Base-by-base conservation (phyloP, 208 protist genomes). In the Trypanosoma conorhini region DNA sequence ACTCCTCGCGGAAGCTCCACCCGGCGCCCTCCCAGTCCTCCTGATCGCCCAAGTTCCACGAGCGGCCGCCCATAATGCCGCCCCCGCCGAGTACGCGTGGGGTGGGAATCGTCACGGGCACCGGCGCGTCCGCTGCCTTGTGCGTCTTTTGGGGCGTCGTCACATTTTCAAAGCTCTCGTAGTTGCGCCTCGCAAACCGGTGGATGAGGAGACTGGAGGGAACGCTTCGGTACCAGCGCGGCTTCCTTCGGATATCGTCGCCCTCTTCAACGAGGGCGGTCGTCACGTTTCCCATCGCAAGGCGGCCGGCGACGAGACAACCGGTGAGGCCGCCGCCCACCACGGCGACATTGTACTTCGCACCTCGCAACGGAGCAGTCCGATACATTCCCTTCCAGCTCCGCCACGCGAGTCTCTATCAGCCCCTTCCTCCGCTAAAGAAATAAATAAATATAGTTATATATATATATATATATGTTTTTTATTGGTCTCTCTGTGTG, bases 21-120 rank as follows among this genome's bases (percentile, higher is more conserved):
- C 86, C 80, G 4, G 63, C 62, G 55, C 64, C 82, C 19, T 72
- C 77, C 89, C 89, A 95, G 79, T 92, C 86, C 0, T 42, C 56
- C 58, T 74, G 76, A 50, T 90, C 83, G 40, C 89, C 89, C 46
- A 89, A 69, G 74, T 85, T 87, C 85, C 86, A 95, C 50, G 82
- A 76, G 26, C 86, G 85, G 38, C 81, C 87, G 33, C 89, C 89
- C 89, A 95, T 91, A 3, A 95, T 85, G 35, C 86, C 85, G 57
- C 83, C 80, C 0, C 89, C 89, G 51, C 89, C 89, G 31, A 95
- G 79, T 62, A 95, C 85, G 7, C 74, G 62, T n/a, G 89, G 80
- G n/a, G 83, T 84, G 5, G 85, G 86, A 51, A 95, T 85, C 76
- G 65, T 76, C 60, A 95, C 86, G 17, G 79, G 70, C 35, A 79